Evolutionary conservation across 257 asterid species (phyloP), one percentile per base, ranked within the genome.

Genomic region (Penstemon barbatus): DNA sequence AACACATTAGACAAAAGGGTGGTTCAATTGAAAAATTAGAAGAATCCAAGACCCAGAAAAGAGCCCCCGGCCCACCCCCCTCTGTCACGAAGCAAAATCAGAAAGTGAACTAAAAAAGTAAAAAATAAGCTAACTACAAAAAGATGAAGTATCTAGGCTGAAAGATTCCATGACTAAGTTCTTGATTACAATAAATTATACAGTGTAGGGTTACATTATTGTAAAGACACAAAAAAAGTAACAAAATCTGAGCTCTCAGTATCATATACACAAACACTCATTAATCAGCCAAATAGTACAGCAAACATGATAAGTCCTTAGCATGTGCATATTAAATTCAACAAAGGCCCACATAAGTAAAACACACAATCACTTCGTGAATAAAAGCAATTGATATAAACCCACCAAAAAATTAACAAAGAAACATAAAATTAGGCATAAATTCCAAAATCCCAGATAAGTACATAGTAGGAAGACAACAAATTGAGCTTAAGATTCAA

Each of bases 401-500:
- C 5, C 43, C 50, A 58, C 36, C 4, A 33, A 12, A 0, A 6
- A 37, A 10, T 3, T 19, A 57, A 6, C 5, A 9, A 18, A 36
- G 39, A 38, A 55, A 46, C 19, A 18, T 12, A 15, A n/a, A 69
- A 36, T 40, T 41, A 57, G 57, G 45, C 51, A 63, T 44, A 54
- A 61, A 69, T 2, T 10, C n/a, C 52, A 48, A 72, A 72, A 64
- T 13, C 69, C 83, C 46, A 66, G 75, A 71, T 78, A 45, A 43
- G 7, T 6, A 38, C 61, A 53, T 46, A 69, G 40, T 1, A 61
- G 2, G 49, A 70, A 48, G 55, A 37, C 33, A 44, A 25, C 4
- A 53, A 58, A 60, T 37, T 58, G 58, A 63, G 45, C 60, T 39
- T 72, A 76, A 74, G 73, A 68, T 75, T 73, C 72, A 68, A 75